Base-by-base conservation (phyloP, 1,139 yeast species). In the Nakaseomyces sp. region DNA sequence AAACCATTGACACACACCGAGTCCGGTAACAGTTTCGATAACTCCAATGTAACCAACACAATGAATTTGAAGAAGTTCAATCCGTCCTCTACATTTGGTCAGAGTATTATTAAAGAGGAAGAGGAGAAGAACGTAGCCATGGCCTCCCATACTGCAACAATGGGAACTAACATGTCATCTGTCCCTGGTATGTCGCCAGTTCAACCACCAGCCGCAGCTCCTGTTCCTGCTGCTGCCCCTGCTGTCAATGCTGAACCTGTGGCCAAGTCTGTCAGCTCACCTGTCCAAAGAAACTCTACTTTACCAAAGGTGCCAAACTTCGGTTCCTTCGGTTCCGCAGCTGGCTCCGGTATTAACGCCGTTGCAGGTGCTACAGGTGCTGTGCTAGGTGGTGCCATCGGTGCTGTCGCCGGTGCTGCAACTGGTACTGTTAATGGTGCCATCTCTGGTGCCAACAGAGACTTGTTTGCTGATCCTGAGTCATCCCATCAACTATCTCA, bases 401-500 rank as follows among this genome's bases (percentile, higher is more conserved):
- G 50, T 19, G 43, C 49, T 13, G 46, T 46, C 4, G 48, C 42
- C 7, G 43, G 44, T 10, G 51, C 47, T 5, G 47, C 46, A 9
- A 25, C 50, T 28, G 49, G 42, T 22, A 41, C 47, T 13, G 41
- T 45, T 25, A 36, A 29, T 36, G 44, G 43, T 39, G 46, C 44
- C 7, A 17, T 43, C 9, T 32, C 41, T 16, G 40, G 42, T 50
- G 48, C 41, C 12, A 74, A 74, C 50, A 67, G 66, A 42, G 86
- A 79, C 48, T 62, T 78, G 40, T 66, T 76, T 43, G 79, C 81
- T 0, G 83, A 77, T 48, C 57, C 72, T 2, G 80, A 73, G 43
- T 71, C 77, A 4, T 75, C 87, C 1, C 78, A 80, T 20, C 79
- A 82, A 57, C 69, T 87, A 41, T 79, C 94, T 0, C 77, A 77